These are phyloP conservation scores for Closterium sp. DNA, from an alignment of 139 green algal species.

Conservation along the genomic window DNA sequence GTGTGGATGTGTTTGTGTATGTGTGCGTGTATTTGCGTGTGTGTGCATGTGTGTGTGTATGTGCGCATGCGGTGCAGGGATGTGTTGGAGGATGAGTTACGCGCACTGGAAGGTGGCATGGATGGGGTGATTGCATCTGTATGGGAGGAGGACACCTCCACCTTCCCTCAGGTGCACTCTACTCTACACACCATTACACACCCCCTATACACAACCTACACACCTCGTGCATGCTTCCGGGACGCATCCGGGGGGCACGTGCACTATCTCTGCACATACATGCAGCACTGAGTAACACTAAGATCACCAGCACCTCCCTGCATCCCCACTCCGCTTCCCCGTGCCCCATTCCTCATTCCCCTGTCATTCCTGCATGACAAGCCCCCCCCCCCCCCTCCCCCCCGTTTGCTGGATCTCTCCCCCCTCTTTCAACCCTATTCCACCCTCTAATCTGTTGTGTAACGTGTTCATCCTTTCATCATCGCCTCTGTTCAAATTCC, in stretches of 20 bases:
- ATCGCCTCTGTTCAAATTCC: too few relatives aligned
- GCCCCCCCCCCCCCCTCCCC: too few relatives aligned
- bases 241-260: too few relatives aligned
- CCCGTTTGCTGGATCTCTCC: constrained; percentile 2
- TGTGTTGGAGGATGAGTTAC: constrained; percentile 49
- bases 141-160: constrained; percentile 8
- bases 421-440: not conserved
- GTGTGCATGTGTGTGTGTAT: not conserved
- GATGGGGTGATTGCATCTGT: constrained; percentile 37
- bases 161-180: constrained; percentile 45
- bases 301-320: too few relatives aligned
- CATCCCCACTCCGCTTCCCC: not conserved
- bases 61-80: constrained; percentile 26
- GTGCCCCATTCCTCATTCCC: not conserved
- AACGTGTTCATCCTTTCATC: too few relatives aligned
- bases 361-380: not conserved
- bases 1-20: not conserved
- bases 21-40: not conserved
- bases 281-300: too few relatives aligned
- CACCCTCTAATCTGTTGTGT: too few relatives aligned
- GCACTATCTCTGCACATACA: too few relatives aligned
- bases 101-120: constrained; percentile 32
- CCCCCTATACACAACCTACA: not conserved
- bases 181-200: not conserved
- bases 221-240: too few relatives aligned